phyloP scores from a whole-genome alignment of 768 basidiomycete genomes.

The Pleurotus platypus region DNA sequence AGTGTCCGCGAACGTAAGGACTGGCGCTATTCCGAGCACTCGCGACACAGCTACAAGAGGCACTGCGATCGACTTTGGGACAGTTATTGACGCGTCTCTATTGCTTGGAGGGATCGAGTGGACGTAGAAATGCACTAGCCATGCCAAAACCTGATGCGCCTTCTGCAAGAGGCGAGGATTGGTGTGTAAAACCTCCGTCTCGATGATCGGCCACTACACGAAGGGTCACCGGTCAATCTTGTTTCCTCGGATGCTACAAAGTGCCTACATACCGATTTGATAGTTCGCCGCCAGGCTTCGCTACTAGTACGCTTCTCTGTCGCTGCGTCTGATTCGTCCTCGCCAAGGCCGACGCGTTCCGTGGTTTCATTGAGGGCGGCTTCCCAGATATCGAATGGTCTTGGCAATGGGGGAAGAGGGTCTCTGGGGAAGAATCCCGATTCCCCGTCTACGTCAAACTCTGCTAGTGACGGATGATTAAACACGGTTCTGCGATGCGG shows the following conservation, averaged over 20 bases:
- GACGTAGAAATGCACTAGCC: constrained; percentile 86
- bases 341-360: constrained; percentile 52
- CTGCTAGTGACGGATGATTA: constrained; percentile 31
- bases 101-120: constrained; percentile 63
- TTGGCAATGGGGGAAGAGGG: constrained; percentile 54
- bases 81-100: constrained; percentile 36
- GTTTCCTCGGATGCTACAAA: not conserved
- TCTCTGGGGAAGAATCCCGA: constrained; percentile 84
- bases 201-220: constrained; percentile 68
- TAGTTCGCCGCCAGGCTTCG: constrained; percentile 63
- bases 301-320: constrained; percentile 47
- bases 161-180: constrained; percentile 69
- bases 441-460: constrained; percentile 55
- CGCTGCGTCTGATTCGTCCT: constrained; percentile 47
- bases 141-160: constrained; percentile 87
- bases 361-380: constrained; percentile 52
- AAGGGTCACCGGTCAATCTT: not conserved
- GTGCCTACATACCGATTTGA: constrained; percentile 54
- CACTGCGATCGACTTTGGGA: constrained; percentile 75
- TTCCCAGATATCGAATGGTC: constrained; percentile 69
- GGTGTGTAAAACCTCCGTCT: constrained; percentile 44
- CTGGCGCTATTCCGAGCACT: constrained; percentile 81
- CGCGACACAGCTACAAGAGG: constrained; percentile 78
- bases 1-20: constrained; percentile 93
- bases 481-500: constrained; percentile 25